phyloP scores from a whole-genome alignment of 768 basidiomycete species.

The Naganishia antarctica region DNA sequence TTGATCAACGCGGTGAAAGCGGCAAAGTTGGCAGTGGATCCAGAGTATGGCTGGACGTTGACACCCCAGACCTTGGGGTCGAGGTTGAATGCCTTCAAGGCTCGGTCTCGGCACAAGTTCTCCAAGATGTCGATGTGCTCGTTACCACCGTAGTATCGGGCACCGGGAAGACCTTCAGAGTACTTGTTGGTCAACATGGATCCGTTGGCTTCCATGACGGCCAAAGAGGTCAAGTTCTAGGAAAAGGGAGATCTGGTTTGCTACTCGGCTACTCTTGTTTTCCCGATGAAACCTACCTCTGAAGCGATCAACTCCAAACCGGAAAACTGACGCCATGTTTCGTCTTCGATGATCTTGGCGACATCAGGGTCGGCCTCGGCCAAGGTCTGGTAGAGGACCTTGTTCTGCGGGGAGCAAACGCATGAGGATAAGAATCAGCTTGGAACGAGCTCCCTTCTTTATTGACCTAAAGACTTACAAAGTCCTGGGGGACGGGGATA shows the following conservation, averaged over 20 bases:
- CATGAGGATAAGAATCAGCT: background rate
- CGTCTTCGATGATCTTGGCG: conserved; percentile 89
- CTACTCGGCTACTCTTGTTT: background rate
- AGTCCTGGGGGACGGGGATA: conserved; percentile 51
- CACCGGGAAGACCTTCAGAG: conserved; percentile 97
- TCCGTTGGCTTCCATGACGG: conserved; percentile 96
- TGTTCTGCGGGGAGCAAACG: conserved; percentile 55
- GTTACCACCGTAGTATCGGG: conserved; percentile 95
- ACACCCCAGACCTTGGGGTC: conserved; percentile 87
- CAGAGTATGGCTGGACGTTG: conserved; percentile 96
- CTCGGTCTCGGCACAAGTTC: conserved; percentile 87
- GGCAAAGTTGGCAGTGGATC: conserved; percentile 84
- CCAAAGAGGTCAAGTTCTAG: conserved; percentile 91
- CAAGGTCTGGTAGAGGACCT: conserved; percentile 77
- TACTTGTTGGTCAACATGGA: conserved; percentile 99
- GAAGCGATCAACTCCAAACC: conserved; percentile 98
- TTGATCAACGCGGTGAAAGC: conserved; percentile 92
- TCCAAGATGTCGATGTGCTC: conserved; percentile 97
- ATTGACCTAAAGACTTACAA: conserved; percentile 34
- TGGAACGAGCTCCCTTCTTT: too few relatives aligned
- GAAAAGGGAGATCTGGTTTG: background rate
- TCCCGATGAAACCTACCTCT: conserved; percentile 60
- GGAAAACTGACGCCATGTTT: conserved; percentile 96
- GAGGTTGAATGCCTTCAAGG: conserved; percentile 90
- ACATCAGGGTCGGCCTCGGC: conserved; percentile 90